phyloP scores from a whole-genome alignment of 208 protist species.

The Acanthamoeba culbertsoni region DNA sequence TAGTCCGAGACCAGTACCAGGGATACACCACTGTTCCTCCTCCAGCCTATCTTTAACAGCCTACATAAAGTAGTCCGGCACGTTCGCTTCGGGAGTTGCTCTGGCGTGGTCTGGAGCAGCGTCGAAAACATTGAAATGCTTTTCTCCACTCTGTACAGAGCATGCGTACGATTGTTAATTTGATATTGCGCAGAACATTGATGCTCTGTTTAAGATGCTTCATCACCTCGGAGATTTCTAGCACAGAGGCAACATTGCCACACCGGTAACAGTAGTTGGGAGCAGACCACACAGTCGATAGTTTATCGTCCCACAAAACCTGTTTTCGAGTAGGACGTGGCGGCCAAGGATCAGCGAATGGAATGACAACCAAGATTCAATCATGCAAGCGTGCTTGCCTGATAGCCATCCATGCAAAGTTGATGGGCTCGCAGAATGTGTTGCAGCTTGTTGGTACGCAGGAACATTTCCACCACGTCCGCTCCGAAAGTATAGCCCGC shows the following conservation, averaged over 20 bases:
- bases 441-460: slow-evolving; percentile 82
- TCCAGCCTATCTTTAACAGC: no score
- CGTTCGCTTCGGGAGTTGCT: neutral
- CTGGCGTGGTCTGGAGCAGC: slow-evolving; percentile 62
- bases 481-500: slow-evolving; percentile 86
- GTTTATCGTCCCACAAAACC: slow-evolving; percentile 75
- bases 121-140: slow-evolving; percentile 63
- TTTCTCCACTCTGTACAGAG: slow-evolving; percentile 69
- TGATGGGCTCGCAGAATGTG: slow-evolving; percentile 89
- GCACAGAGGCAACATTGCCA: slow-evolving; percentile 87
- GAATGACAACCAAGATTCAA: neutral
- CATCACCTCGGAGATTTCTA: slow-evolving; percentile 95
- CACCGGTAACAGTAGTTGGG: slow-evolving; percentile 98
- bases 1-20: slow-evolving; percentile 65
- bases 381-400: slow-evolving; percentile 28
- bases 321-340: neutral
- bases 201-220: slow-evolving; percentile 94
- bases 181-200: slow-evolving; percentile 81
- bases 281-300: slow-evolving; percentile 95
- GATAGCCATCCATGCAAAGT: slow-evolving; percentile 88
- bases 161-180: neutral
- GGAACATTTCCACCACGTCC: slow-evolving; percentile 83
- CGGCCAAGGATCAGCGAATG: neutral
- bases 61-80: slow-evolving; percentile 63
- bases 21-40: no score